Conservation (phyloP, 352 stramenopile genomes). For the Phytophthora aleatoria region DNA sequence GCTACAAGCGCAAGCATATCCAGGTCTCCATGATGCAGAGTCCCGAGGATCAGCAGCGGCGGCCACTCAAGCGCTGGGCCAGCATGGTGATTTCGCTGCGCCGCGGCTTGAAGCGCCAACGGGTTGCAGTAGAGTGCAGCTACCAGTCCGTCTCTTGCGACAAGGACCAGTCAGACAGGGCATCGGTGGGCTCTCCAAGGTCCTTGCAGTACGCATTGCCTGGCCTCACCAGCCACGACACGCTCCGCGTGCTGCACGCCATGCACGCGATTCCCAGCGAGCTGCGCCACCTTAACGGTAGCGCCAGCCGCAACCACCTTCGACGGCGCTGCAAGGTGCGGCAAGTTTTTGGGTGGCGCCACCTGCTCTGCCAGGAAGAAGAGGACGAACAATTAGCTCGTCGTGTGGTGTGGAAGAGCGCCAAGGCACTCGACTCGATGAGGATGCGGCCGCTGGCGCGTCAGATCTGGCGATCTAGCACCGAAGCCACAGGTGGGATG, state of each 20-base stretch:
- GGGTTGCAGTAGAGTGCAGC: slow-evolving; percentile 18
- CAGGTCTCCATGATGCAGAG: slow-evolving; percentile 5
- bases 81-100: slow-evolving; percentile 7
- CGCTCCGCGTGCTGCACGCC: slow-evolving; percentile 37
- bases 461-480: slow-evolving; percentile 44
- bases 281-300: slow-evolving; percentile 44
- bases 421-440: slow-evolving; percentile 43
- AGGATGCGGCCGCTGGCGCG: slow-evolving; percentile 39
- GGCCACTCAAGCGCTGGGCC: slow-evolving; percentile 26
- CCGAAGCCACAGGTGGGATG: slow-evolving; percentile 10
- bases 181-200: slow-evolving; percentile 21
- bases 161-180: slow-evolving; percentile 5
- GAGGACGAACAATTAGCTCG: slow-evolving; percentile 20
- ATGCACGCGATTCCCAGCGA: slow-evolving; percentile 44
- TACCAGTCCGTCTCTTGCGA: not conserved
- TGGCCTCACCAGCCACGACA: slow-evolving; percentile 45
- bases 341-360: slow-evolving; percentile 45
- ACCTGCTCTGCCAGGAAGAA: slow-evolving; percentile 45
- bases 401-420: slow-evolving; percentile 50
- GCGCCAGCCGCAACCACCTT: slow-evolving; percentile 21
- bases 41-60: slow-evolving; percentile 1
- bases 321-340: slow-evolving; percentile 23
- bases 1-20: slow-evolving; percentile 5
- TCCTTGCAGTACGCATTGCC: slow-evolving; percentile 48
- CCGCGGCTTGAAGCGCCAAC: slow-evolving; percentile 28